A percentile compares a stretch with the other conserved stretches of the same genome.
Evolutionary conservation across 2,329 filamentous ascomycete genomes (phyloP).

Genomic region (Fonsecaea erecta): DNA sequence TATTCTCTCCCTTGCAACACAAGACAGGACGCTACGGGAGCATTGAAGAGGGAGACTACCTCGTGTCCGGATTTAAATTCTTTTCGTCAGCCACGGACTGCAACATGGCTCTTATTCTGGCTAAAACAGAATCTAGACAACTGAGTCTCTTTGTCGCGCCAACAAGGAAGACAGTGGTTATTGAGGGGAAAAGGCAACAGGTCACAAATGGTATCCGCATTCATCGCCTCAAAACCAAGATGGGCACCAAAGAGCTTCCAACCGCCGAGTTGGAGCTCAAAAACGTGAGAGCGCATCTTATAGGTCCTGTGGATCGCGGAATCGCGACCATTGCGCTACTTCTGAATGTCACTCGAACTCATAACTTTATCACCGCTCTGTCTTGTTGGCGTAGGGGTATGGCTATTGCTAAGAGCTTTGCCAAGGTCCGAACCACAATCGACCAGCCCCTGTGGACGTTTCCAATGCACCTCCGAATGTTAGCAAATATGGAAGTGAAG

Average conservation of each 20-base stretch:
- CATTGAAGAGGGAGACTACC: conserved; percentile 48
- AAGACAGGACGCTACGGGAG: conserved; percentile 41
- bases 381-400: conserved; percentile 38
- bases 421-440: conserved; percentile 37
- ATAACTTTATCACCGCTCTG: conserved; percentile 38
- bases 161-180: conserved; percentile 52
- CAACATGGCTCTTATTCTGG: conserved; percentile 67
- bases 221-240: conserved; percentile 68
- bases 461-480: conserved; percentile 36
- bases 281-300: conserved; percentile 61
- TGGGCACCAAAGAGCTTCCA: conserved; percentile 67
- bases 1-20: conserved; percentile 19
- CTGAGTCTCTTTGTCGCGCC: conserved; percentile 69
- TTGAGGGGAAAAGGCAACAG: conserved; percentile 37
- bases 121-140: conserved; percentile 58
- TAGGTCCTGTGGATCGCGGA: conserved; percentile 66
- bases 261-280: conserved; percentile 70
- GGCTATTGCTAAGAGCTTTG: conserved; percentile 37
- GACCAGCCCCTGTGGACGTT: conserved; percentile 35
- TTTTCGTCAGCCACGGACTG: conserved; percentile 65
- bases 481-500: conserved; percentile 38
- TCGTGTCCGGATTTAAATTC: conserved; percentile 66
- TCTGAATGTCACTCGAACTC: conserved; percentile 61
- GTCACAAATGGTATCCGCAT: conserved; percentile 69
- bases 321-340: conserved; percentile 67